A percentile compares a stretch with the other conserved stretches of the same genome.
phyloP scores from a whole-genome alignment of 2,329 filamentous ascomycete genomes.

The Taxawa tesnikishii region DNA sequence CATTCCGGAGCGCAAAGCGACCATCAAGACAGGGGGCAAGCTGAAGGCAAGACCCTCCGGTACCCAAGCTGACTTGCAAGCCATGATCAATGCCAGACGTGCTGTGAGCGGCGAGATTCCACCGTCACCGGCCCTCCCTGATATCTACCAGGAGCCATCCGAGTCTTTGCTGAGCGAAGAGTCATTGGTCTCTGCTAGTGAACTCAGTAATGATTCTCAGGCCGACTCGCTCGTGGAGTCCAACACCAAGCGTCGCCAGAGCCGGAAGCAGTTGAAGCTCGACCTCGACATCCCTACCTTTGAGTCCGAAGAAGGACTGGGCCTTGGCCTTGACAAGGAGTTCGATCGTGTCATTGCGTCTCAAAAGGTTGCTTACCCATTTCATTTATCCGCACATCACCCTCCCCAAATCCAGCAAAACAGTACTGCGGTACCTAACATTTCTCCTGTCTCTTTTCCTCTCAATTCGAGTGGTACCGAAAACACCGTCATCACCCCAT shows the following conservation, averaged over 20 bases:
- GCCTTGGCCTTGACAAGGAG: constrained; percentile 78
- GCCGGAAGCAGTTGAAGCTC: constrained; percentile 13
- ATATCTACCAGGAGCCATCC: constrained; percentile 17
- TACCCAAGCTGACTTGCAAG: constrained; percentile 68
- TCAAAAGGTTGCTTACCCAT: constrained; percentile 70
- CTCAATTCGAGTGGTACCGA: background rate
- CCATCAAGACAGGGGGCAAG: constrained; percentile 74
- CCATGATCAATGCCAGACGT: constrained; percentile 70
- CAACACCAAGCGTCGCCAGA: constrained; percentile 8
- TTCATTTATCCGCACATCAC: constrained; percentile 6
- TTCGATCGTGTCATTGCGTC: constrained; percentile 91
- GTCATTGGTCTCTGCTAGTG: background rate
- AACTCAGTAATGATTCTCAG: constrained; percentile 10
- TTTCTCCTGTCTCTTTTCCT: constrained; percentile 3
- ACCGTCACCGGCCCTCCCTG: constrained; percentile 17
- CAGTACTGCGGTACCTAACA: constrained; percentile 11
- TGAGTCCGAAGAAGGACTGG: constrained; percentile 57
- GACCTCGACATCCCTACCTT: constrained; percentile 65
- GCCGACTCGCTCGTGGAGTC: constrained; percentile 14
- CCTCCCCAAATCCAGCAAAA: constrained; percentile 3
- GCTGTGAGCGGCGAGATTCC: constrained; percentile 64
- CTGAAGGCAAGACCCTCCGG: constrained; percentile 82
- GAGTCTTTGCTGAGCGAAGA: constrained; percentile 1
- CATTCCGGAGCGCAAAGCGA: constrained; percentile 73
- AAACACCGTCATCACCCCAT: constrained; percentile 1